Base-by-base conservation (phyloP, 1,284 basidiomycete genomes). In the Omphalotus olearius region DNA sequence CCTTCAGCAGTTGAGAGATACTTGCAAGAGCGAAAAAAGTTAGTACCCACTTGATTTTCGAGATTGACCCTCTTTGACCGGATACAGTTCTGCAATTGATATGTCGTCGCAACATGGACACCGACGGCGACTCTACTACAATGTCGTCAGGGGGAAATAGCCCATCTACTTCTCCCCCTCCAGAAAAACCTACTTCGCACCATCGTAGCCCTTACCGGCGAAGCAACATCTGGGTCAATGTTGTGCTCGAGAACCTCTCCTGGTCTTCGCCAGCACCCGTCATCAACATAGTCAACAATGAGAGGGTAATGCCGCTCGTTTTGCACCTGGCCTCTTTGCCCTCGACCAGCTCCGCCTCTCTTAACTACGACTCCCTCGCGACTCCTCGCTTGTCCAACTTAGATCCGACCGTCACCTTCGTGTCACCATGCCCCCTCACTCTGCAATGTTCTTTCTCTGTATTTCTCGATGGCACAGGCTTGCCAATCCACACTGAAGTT, bases 1-100 rank as follows among this genome's bases (percentile, higher is more conserved):
- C 18, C 71, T 83, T 49, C 81, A 83, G 60, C 80, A 82, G 60
- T 66, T 83, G 33, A 67, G 78, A 44, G 80, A 82, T 57, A 82
- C 79, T 10, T 78, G 74, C 57, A 74, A 74, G 53, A 75, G 75
- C 39, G 72, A 66, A 37, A 63, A 64, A 53, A 65, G 73, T 73
- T 56, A 14, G 69, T 43, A 6, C 60, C 25, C 20, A 11, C 26
- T 28, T 33, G 33, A 9, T n/a, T 35, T 39, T 50, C 38, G 41
- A 3, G 36, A 18, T 14, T 49, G 30, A 23, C 17, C 52, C 20
- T 10, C 3, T 30, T 30, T 41, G 18, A 23, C 17, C 47, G 11
- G 18, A 11, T 41, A 20, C 41, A 69, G 67, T 69, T 20, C 60
- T 68, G 20, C 58, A 63, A 13, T 55, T 69, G n/a, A 65, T 69